Evolutionary conservation across 352 stramenopile genomes (phyloP).

Genomic region (Heterotrichella gracilis): DNA sequence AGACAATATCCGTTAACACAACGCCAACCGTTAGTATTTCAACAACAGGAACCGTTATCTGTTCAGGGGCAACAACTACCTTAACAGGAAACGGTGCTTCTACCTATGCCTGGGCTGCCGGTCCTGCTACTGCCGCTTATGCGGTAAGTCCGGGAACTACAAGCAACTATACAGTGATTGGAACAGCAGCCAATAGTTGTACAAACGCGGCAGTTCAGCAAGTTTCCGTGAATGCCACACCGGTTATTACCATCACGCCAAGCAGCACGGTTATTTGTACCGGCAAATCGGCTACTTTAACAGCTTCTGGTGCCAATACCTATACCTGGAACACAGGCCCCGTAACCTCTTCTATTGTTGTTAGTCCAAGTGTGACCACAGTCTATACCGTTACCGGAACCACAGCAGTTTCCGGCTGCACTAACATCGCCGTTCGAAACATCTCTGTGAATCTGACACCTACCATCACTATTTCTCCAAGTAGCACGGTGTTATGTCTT

Average conservation of each 20-base stretch:
- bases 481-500: neutral
- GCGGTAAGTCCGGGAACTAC: neutral
- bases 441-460: no score
- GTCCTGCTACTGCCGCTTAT: neutral
- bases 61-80: neutral
- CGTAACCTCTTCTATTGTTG: no score
- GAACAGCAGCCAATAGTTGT: neutral
- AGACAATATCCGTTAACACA: neutral
- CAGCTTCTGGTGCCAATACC: neutral
- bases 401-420: no score
- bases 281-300: neutral
- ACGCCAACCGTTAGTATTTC: neutral
- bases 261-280: neutral
- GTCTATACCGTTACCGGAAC: no score
- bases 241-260: neutral
- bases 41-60: neutral
- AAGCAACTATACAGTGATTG: neutral
- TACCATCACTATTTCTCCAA: neutral
- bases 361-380: no score
- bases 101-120: neutral
- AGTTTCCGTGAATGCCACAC: neutral
- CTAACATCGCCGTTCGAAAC: no score
- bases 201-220: neutral
- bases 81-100: neutral
- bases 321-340: neutral